Percentiles rank a stretch among this genome's conserved stretches.
Conservation (phyloP, 225 moss, liverwort and hornwort genomes). For the Rhytidiadelphus loreus region DNA sequence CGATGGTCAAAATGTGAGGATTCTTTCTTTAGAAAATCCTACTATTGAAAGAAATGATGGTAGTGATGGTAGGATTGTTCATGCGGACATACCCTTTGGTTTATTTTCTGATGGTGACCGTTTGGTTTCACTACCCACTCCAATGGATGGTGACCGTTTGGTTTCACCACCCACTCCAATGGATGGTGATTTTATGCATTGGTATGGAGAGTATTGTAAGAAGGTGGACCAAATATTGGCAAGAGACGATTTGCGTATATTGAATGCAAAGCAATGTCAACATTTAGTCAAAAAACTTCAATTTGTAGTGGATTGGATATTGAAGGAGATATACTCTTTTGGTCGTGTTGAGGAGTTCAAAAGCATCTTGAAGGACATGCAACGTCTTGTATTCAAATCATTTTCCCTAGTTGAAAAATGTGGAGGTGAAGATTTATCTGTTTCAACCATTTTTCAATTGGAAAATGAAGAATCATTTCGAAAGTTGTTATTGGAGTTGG, state of each 20-base stretch:
- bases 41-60: not conserved
- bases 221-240: not conserved
- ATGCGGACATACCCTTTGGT: rapidly evolving
- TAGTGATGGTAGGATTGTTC: not conserved
- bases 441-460: not conserved
- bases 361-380: too few relatives aligned
- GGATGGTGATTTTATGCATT: not conserved
- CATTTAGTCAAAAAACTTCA: too few relatives aligned
- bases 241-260: not conserved
- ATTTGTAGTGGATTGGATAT: too few relatives aligned
- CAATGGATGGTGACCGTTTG: too few relatives aligned
- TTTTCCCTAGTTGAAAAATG: too few relatives aligned
- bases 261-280: not conserved
- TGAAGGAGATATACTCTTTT: too few relatives aligned
- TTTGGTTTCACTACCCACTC: too few relatives aligned
- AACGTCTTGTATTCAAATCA: too few relatives aligned
- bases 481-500: not conserved
- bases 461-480: not conserved
- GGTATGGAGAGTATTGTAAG: not conserved
- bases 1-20: rapidly evolving
- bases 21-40: not conserved
- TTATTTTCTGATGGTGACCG: too few relatives aligned
- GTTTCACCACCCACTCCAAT: too few relatives aligned
- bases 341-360: too few relatives aligned
- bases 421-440: too few relatives aligned